Percentiles rank a stretch among this genome's conserved stretches.
phyloP scores from a whole-genome alignment of 257 asterid species.

The Handroanthus guayacan region DNA sequence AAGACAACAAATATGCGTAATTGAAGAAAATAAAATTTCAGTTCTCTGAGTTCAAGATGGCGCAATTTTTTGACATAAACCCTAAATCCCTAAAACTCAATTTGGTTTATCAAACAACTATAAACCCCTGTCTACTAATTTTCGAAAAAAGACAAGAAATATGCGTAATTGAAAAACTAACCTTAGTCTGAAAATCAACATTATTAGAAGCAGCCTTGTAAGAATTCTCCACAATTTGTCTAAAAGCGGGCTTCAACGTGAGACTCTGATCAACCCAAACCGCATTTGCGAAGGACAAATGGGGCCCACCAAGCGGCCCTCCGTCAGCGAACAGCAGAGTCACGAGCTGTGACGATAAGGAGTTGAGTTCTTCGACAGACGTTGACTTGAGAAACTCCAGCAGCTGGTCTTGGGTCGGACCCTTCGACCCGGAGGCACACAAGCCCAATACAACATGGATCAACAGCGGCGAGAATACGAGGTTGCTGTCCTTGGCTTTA shows the following conservation, averaged over 20 bases:
- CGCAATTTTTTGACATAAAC: not conserved
- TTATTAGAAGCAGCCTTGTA: constrained; percentile 56
- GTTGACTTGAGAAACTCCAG: constrained; percentile 45
- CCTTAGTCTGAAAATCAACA: constrained; percentile 63
- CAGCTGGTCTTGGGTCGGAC: constrained; percentile 51
- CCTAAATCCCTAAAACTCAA: constrained; percentile 2
- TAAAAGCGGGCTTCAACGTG: constrained; percentile 50
- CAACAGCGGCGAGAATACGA: constrained; percentile 65
- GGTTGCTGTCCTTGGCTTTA: constrained; percentile 44
- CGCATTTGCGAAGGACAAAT: constrained; percentile 58
- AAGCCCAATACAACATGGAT: constrained; percentile 53
- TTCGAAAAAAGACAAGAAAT: not conserved
- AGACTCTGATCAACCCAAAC: constrained; percentile 61
- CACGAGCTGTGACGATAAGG: constrained; percentile 57
- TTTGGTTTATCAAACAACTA: not conserved
- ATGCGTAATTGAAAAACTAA: constrained; percentile 9
- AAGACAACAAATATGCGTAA: not conserved
- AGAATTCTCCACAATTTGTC: constrained; percentile 43
- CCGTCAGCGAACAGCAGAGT: constrained; percentile 54
- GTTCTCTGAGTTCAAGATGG: not conserved
- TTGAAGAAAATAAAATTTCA: not conserved
- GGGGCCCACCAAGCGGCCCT: constrained; percentile 53
- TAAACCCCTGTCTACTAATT: not conserved
- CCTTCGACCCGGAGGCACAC: constrained; percentile 57
- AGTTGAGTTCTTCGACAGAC: constrained; percentile 40